phyloP scores from a whole-genome alignment of 306 rosid species.

The Fragaria ananassa region DNA sequence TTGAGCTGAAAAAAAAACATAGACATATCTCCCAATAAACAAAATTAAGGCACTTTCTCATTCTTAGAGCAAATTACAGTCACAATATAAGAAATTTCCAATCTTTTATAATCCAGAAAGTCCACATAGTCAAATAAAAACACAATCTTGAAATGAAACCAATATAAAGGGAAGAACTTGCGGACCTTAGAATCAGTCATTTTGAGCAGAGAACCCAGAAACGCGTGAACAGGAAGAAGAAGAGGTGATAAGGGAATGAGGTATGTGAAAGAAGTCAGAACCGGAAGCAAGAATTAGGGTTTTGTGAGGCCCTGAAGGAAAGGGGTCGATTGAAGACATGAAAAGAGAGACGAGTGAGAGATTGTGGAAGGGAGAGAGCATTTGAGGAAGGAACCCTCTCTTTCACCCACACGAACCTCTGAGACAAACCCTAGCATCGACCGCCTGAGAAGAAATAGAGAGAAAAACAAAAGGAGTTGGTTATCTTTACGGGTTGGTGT shows the following conservation, averaged over 20 bases:
- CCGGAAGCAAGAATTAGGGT: slow-evolving; percentile 57
- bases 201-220: slow-evolving; percentile 24
- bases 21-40: background rate
- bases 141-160: background rate
- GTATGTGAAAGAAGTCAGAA: slow-evolving; percentile 36
- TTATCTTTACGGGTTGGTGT: background rate
- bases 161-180: background rate
- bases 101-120: background rate
- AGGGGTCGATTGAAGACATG: slow-evolving; percentile 81
- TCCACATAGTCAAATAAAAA: background rate
- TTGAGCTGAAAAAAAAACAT: background rate
- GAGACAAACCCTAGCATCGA: slow-evolving; percentile 38
- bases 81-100: background rate
- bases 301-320: slow-evolving; percentile 69
- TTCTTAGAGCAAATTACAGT: background rate
- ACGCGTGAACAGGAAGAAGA: slow-evolving; percentile 18
- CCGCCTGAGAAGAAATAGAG: slow-evolving; percentile 4
- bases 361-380: slow-evolving; percentile 55
- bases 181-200: slow-evolving; percentile 75
- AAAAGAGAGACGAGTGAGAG: slow-evolving; percentile 43
- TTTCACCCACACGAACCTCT: slow-evolving; percentile 25
- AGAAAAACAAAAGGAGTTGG: background rate
- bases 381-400: slow-evolving; percentile 61
- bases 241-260: slow-evolving; percentile 7
- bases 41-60: background rate